Percentiles rank a stretch among this genome's conserved stretches.
These are phyloP conservation scores for Ephemerocybe angulata DNA, from an alignment of 768 basidiomycete genomes.

Conservation along the genomic window DNA sequence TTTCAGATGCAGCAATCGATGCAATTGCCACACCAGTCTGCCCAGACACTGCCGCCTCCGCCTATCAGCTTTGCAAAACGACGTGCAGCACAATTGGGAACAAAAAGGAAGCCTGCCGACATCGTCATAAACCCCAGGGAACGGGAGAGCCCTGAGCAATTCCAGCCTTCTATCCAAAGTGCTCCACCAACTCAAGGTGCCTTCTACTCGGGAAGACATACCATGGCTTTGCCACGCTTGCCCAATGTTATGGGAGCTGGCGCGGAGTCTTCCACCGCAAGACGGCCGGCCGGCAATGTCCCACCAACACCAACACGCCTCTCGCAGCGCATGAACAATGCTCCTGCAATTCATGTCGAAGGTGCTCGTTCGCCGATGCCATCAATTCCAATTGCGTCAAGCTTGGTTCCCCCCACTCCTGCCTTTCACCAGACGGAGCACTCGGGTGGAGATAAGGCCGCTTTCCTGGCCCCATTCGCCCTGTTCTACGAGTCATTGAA, in stretches of 20 bases:
- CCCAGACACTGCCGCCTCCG: constrained; percentile 57
- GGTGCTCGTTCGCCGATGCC: constrained; percentile 47
- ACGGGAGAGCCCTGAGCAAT: constrained; percentile 46
- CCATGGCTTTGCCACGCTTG: constrained; percentile 67
- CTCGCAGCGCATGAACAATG: constrained; percentile 39
- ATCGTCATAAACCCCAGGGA: constrained; percentile 74
- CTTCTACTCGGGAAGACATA: constrained; percentile 42
- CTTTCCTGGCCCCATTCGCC: constrained; percentile 81
- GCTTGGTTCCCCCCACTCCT: constrained; percentile 66
- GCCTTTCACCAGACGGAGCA: constrained; percentile 59
- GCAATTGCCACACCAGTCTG: constrained; percentile 20
- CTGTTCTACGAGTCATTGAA: constrained; percentile 81
- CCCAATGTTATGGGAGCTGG: constrained; percentile 46
- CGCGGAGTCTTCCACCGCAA: constrained; percentile 33
- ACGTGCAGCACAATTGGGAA: constrained; percentile 62
- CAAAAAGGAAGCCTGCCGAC: constrained; percentile 73
- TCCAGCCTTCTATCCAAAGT: constrained; percentile 70
- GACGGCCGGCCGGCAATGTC: constrained; percentile 55
- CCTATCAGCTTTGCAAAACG: constrained; percentile 78
- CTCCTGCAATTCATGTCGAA: constrained; percentile 29
- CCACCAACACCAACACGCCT: constrained; percentile 72
- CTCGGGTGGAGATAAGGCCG: constrained; percentile 61
- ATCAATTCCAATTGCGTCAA: constrained; percentile 64
- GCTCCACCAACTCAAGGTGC: constrained; percentile 59
- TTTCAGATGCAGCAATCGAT: constrained; percentile 22